A percentile compares a stretch with the other conserved stretches of the same genome.
Conservation (phyloP, 352 stramenopile species). For the Globisporangium parvum region DNA sequence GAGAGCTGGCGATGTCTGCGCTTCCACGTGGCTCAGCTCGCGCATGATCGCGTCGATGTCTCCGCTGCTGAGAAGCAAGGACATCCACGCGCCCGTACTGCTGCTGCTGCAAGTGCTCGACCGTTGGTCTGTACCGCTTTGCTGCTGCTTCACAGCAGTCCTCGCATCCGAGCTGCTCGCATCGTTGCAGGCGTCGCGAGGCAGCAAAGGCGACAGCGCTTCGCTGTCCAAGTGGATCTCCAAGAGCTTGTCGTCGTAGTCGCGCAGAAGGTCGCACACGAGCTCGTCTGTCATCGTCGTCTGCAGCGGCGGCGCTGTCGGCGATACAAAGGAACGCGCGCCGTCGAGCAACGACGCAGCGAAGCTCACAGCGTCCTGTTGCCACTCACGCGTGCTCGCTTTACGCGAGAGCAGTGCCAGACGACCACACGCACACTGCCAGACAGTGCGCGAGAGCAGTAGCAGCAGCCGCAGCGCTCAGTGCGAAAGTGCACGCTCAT, state of each 20-base stretch:
- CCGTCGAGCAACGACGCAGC: no score
- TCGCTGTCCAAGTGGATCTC: conserved; percentile 29
- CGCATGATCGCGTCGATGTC: conserved; percentile 5
- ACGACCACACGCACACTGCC: not conserved
- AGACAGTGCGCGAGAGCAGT: no score
- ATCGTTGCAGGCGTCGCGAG: not conserved
- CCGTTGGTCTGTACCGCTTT: not conserved
- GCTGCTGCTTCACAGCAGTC: not conserved
- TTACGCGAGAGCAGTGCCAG: not conserved
- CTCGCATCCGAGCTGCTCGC: not conserved
- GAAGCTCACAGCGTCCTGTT: no score
- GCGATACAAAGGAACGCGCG: no score
- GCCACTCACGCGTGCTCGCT: no score
- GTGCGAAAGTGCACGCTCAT: no score
- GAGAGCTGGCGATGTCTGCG: not conserved
- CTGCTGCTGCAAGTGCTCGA: not conserved
- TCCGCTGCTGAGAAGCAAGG: conserved; percentile 1
- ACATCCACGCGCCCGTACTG: not conserved
- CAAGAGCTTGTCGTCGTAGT: conserved; percentile 21
- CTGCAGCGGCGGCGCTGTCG: no score
- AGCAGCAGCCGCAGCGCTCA: no score
- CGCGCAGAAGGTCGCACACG: conserved; percentile 20
- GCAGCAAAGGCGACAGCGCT: not conserved
- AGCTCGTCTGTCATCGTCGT: conserved; percentile 16
- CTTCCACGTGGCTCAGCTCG: conserved; percentile 5